Base-by-base conservation (phyloP, 1,284 basidiomycete species). In the Cerrena zonata region DNA sequence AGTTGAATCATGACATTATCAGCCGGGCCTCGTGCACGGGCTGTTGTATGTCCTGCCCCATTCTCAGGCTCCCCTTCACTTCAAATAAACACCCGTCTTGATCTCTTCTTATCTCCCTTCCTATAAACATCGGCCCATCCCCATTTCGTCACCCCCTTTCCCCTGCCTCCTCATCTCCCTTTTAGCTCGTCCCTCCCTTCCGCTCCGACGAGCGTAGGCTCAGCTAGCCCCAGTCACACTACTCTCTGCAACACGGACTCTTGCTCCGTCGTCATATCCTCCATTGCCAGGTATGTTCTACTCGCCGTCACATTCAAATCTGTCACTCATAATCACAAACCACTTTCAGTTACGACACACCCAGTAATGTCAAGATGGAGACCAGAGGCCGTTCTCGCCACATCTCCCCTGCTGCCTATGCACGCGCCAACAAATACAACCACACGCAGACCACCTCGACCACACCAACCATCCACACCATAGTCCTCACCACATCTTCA, bases 311-410 rank as follows among this genome's bases (percentile, higher is more conserved):
- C 45, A 38, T 43, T 53, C 39, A 52, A 48, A 43, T 42, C 45
- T 42, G 24, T 7, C 30, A 34, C 15, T 15, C 7, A 34, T 48
- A 25, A 52, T 51, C 44, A 30, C 39, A 25, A 12, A 22, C 24
- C 19, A 5, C 45, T n/a, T n/a, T n/a, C n/a, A n/a, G n/a, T n/a
- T n/a, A n/a, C n/a, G n/a, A n/a, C n/a, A n/a, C n/a, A n/a, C n/a
- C n/a, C n/a, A n/a, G n/a, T 26, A 47, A 53, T 48, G 41, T 56
- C 56, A 48, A 15, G 3, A 65, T 65, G 64, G 55, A 58, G 48
- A 48, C 54, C 41, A 61, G 65, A 54, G 65, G 65, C 49, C 61
- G 65, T 52, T 63, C 63, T 27, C 46, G 58, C 48, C 58, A 63
- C 47, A 53, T 66, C 47, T 63, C 63, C 18, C 62, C 62, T 47